Evolutionary conservation across 345 rosid species (phyloP).

Genomic region (Heritiera fomes): DNA sequence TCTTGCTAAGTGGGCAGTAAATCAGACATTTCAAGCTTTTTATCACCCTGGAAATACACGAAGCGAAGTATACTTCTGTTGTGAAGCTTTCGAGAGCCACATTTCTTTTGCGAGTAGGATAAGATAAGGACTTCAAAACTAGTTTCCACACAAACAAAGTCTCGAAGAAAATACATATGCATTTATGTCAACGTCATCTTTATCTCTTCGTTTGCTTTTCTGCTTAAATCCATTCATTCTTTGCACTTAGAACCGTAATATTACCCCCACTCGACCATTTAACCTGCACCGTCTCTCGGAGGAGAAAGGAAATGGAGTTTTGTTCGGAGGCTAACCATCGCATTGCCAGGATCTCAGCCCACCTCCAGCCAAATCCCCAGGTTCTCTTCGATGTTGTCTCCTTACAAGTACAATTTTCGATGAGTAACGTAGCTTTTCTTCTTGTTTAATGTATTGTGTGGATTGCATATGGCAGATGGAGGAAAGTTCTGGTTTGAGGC

Average conservation of each 20-base stretch:
- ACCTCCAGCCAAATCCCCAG: slow-evolving; percentile 59
- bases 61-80: background rate
- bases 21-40: background rate
- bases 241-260: slow-evolving; percentile 16
- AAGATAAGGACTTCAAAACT: slow-evolving; percentile 47
- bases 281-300: background rate
- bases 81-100: slow-evolving; percentile 40
- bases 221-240: slow-evolving; percentile 18
- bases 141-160: slow-evolving; percentile 52
- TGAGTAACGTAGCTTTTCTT: background rate
- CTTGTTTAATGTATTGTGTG: slow-evolving; percentile 10
- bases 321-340: slow-evolving; percentile 48
- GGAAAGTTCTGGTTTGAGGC: slow-evolving; percentile 40
- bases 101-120: slow-evolving; percentile 31
- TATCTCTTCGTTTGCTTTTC: slow-evolving; percentile 29
- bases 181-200: slow-evolving; percentile 45
- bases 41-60: background rate
- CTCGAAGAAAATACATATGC: background rate
- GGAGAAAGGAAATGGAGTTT: slow-evolving; percentile 45
- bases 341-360: slow-evolving; percentile 64
- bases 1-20: background rate
- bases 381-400: slow-evolving; percentile 28
- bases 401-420: too few species aligned
- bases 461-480: slow-evolving; percentile 41
- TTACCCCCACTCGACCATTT: background rate